Conservation (phyloP, 441 rosid species). For the Pelargonium myrrhifolium region DNA sequence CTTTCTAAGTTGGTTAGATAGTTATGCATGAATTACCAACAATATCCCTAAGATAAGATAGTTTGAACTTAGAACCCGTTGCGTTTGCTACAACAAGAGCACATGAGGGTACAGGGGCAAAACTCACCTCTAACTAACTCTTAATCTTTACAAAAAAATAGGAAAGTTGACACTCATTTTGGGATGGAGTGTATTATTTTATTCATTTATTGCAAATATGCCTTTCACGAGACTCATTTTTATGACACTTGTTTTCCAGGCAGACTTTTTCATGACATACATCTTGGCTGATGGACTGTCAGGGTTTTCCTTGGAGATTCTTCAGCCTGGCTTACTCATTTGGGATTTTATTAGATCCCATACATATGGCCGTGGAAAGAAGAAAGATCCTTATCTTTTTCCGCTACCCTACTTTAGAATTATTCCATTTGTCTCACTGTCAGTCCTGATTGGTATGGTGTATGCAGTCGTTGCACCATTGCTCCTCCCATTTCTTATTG, state of each 20-base stretch:
- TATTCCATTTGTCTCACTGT: constrained; percentile 61
- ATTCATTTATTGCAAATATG: too few species aligned
- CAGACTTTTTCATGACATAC: constrained; percentile 80
- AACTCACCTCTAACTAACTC: too few species aligned
- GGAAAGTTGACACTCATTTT: too few species aligned
- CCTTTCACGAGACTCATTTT: constrained; percentile 8
- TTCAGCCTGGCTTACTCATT: constrained; percentile 58
- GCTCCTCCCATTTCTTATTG: constrained; percentile 72
- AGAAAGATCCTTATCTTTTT: constrained; percentile 58
- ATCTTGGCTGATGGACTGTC: constrained; percentile 75
- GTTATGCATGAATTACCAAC: too few species aligned
- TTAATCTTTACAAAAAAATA: too few species aligned
- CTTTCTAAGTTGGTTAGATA: too few species aligned
- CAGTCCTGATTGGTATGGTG: constrained; percentile 68
- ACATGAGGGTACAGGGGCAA: too few species aligned
- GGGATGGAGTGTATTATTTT: too few species aligned
- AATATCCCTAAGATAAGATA: too few species aligned
- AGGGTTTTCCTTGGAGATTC: constrained; percentile 76
- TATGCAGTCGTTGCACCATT: constrained; percentile 76
- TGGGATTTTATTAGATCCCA: constrained; percentile 45
- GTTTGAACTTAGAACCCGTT: too few species aligned
- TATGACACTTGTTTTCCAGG: constrained; percentile 35
- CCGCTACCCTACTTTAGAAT: constrained; percentile 67
- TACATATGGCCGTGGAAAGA: constrained; percentile 42
- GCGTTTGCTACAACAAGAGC: too few species aligned